These are phyloP conservation scores for Phytophthora sansomeana DNA, from an alignment of 352 stramenopile species.

Conservation along the genomic window DNA sequence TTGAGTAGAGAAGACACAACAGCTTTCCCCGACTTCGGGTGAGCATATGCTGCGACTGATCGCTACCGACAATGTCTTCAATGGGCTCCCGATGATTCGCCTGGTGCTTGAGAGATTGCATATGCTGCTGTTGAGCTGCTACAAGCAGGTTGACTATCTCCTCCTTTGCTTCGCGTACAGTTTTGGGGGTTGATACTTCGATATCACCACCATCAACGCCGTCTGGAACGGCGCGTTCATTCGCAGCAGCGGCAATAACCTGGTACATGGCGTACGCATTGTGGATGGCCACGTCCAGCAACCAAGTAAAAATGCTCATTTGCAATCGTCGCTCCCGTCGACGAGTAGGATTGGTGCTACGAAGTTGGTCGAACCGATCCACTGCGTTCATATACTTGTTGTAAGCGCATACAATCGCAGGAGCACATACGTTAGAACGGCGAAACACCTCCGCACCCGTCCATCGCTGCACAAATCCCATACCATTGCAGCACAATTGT, in stretches of 20 bases:
- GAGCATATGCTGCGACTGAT: not conserved
- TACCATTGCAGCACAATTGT: slow-evolving; percentile 2
- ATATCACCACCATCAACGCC: no score
- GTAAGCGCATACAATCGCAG: not conserved
- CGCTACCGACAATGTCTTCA: slow-evolving; percentile 2
- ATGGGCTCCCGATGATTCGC: not conserved
- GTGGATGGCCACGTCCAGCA: no score
- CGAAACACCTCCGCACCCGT: slow-evolving; percentile 5
- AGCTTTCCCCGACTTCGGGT: slow-evolving; percentile 6
- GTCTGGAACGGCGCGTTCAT: no score
- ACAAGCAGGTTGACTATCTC: not conserved
- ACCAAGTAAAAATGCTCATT: no score
- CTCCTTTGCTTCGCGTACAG: not conserved
- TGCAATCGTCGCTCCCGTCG: no score
- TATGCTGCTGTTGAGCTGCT: not conserved
- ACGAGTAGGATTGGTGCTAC: no score
- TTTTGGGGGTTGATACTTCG: no score
- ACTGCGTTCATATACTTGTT: no score
- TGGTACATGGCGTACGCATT: no score
- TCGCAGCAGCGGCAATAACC: no score
- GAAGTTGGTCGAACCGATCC: no score
- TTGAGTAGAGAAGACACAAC: slow-evolving; percentile 1
- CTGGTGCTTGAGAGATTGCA: not conserved
- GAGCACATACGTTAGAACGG: not conserved
- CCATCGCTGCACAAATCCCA: slow-evolving; percentile 10